Conservation (phyloP, 75 land plant species). For the Cryptomeria japonica region DNA sequence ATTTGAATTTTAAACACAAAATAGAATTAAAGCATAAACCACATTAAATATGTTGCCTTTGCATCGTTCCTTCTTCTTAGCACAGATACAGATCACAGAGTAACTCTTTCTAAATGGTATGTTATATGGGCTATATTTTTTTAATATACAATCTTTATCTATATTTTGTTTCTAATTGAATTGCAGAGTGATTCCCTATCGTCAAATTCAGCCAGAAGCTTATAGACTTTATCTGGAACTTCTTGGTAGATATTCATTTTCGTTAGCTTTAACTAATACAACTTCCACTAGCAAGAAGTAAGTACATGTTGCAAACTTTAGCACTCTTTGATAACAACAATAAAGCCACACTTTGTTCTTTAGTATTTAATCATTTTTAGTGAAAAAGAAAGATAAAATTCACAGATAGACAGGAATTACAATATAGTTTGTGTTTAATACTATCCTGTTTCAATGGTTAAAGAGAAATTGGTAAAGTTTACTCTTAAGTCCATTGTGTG, state of each 20-base stretch:
- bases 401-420: neutral
- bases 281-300: slow-evolving; percentile 20
- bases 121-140: no score
- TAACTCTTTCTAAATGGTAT: no score
- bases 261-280: slow-evolving; percentile 16
- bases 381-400: neutral
- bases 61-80: neutral
- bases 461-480: no score
- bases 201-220: slow-evolving; percentile 61
- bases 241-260: slow-evolving; percentile 46
- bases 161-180: neutral
- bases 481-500: no score
- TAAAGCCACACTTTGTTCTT: neutral
- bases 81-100: neutral
- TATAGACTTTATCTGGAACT: slow-evolving; percentile 62
- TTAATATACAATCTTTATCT: neutral
- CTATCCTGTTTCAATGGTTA: neutral
- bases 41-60: neutral
- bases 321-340: neutral
- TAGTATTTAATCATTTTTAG: neutral
- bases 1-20: neutral
- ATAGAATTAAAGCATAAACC: neutral
- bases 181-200: slow-evolving; percentile 52
- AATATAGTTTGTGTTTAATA: neutral
- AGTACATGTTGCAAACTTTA: neutral